Evolutionary conservation across 1,284 basidiomycete species (phyloP).

Genomic region (Papiliotrema flavescens): DNA sequence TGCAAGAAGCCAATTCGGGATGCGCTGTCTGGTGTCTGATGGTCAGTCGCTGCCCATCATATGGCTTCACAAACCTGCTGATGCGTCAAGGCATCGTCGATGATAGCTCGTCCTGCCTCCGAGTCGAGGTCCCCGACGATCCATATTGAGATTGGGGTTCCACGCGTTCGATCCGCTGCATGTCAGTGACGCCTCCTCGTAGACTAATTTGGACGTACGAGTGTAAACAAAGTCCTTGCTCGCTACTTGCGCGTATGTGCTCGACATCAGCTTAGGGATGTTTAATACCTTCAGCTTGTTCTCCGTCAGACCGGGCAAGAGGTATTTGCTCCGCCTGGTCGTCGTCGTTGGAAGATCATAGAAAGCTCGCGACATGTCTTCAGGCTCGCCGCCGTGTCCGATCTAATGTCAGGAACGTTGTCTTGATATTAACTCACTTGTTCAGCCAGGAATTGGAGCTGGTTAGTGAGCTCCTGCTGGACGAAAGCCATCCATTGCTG

Average conservation of each 20-base stretch:
- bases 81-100: slow-evolving; percentile 62
- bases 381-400: slow-evolving; percentile 61
- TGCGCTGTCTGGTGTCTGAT: slow-evolving; percentile 23
- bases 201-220: slow-evolving; percentile 50
- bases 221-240: slow-evolving; percentile 61
- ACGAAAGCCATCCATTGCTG: slow-evolving; percentile 58
- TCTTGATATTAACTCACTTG: slow-evolving; percentile 52
- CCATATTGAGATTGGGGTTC: slow-evolving; percentile 55
- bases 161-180: slow-evolving; percentile 14
- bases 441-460: slow-evolving; percentile 68
- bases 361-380: slow-evolving; percentile 70
- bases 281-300: slow-evolving; percentile 28
- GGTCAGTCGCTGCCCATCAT: background rate
- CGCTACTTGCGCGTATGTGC: slow-evolving; percentile 19
- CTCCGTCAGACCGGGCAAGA: slow-evolving; percentile 32
- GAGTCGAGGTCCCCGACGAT: slow-evolving; percentile 77
- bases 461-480: slow-evolving; percentile 60
- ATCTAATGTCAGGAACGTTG: slow-evolving; percentile 52
- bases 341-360: slow-evolving; percentile 78
- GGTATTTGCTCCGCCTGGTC: slow-evolving; percentile 60
- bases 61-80: slow-evolving; percentile 53
- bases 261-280: slow-evolving; percentile 29
- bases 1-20: slow-evolving; percentile 51
- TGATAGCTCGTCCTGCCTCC: slow-evolving; percentile 56
- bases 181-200: slow-evolving; percentile 1